Conservation (phyloP, 2,329 filamentous ascomycete genomes). For the Alternaria brassicae region DNA sequence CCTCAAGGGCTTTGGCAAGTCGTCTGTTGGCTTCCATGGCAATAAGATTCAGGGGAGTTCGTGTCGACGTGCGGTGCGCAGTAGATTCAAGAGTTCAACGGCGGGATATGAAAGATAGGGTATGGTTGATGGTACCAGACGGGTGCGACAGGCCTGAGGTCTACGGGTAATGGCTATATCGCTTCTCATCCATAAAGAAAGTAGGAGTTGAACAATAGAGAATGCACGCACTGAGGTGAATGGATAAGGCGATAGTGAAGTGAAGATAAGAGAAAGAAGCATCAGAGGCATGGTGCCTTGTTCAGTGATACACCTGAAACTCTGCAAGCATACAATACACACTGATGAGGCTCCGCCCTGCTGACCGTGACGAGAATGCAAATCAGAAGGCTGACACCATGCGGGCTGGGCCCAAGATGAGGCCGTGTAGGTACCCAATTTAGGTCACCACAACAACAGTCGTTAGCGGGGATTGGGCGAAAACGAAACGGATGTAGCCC, state of each 20-base stretch:
- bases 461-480: slow-evolving; percentile 10
- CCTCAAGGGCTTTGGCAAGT: slow-evolving; percentile 42
- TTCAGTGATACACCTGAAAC: slow-evolving; percentile 23
- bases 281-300: slow-evolving; percentile 11
- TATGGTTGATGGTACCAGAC: background rate
- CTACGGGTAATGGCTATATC: slow-evolving; percentile 26
- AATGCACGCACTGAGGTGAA: slow-evolving; percentile 2
- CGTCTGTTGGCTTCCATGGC: slow-evolving; percentile 42
- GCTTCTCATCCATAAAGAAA: slow-evolving; percentile 12
- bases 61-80: slow-evolving; percentile 12
- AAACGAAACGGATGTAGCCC: slow-evolving; percentile 4
- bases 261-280: slow-evolving; percentile 17
- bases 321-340: slow-evolving; percentile 26
- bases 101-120: background rate
- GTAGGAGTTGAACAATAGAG: background rate
- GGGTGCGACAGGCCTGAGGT: background rate
- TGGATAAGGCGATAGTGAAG: background rate
- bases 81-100: background rate
- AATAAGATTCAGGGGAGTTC: slow-evolving; percentile 18
- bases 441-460: slow-evolving; percentile 12
- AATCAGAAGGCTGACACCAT: slow-evolving; percentile 28
- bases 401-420: slow-evolving; percentile 7
- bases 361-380: slow-evolving; percentile 11
- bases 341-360: slow-evolving; percentile 28
- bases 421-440: slow-evolving; percentile 32